A percentile compares a stretch with the other conserved stretches of the same genome.
Conservation (phyloP, 371 early-diverging fungal genomes). For the Choanephora cucurbitarum region DNA sequence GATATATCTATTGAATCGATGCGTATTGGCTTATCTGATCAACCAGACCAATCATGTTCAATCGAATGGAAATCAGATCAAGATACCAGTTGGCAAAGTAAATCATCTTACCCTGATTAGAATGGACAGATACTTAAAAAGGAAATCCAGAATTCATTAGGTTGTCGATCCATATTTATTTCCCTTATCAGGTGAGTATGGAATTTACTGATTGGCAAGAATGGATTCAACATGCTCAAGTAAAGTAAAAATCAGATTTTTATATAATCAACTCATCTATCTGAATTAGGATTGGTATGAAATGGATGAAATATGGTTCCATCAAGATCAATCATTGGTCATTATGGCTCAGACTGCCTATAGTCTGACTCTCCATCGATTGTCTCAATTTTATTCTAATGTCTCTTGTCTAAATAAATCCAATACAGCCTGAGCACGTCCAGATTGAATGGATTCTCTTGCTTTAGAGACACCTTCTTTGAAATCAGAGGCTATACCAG, state of each 20-base stretch:
- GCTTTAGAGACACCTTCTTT: constrained; percentile 82
- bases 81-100: constrained; percentile 15
- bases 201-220: neutral
- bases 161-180: constrained; percentile 18
- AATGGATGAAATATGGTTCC: too few relatives aligned
- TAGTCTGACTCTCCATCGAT: neutral
- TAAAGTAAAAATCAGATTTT: neutral
- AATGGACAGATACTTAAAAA: neutral
- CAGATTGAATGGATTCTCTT: constrained; percentile 68
- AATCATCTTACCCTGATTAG: neutral
- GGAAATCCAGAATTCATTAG: neutral
- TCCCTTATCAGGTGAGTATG: constrained; percentile 7
- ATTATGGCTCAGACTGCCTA: neutral
- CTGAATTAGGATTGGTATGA: too few relatives aligned
- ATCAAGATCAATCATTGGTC: too few relatives aligned
- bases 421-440: constrained; percentile 67
- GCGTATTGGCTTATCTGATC: neutral
- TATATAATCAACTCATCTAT: neutral
- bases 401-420: constrained; percentile 66
- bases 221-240: neutral
- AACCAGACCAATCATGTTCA: neutral
- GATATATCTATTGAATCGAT: constrained; percentile 1
- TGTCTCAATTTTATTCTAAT: neutral
- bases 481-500: constrained; percentile 73
- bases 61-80: constrained; percentile 13